phyloP scores from a whole-genome alignment of 768 basidiomycete genomes.

The Lactifluus hygrophoroides region DNA sequence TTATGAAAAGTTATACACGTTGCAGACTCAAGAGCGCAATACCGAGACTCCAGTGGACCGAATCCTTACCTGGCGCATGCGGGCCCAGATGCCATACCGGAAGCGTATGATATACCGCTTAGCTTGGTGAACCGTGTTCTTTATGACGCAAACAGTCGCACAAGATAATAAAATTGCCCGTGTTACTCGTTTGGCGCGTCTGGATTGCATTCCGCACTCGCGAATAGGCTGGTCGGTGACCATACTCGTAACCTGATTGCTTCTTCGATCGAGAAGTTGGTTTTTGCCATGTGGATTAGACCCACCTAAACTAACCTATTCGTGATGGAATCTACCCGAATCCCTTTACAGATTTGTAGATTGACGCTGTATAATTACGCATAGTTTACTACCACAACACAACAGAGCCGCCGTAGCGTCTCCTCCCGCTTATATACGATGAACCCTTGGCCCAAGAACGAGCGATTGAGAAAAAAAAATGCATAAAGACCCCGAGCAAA shows the following conservation, averaged over 20 bases:
- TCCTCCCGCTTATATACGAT: constrained; percentile 8
- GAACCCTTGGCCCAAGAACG: constrained; percentile 4
- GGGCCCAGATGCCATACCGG: constrained; percentile 42
- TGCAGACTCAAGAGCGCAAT: constrained; percentile 49
- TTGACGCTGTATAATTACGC: constrained; percentile 13
- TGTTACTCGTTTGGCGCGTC: not conserved
- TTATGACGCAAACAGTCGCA: constrained; percentile 29
- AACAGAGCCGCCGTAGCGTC: not conserved
- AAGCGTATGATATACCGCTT: constrained; percentile 76
- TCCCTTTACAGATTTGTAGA: constrained; percentile 1
- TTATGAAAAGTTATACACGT: not conserved
- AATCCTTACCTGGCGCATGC: constrained; percentile 45
- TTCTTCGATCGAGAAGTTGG: not conserved
- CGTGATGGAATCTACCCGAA: not conserved
- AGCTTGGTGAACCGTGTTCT: constrained; percentile 71
- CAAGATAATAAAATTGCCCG: not conserved
- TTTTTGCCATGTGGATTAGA: not conserved
- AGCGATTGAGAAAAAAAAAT: constrained; percentile 6
- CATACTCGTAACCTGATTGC: not conserved
- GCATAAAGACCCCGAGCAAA: not conserved
- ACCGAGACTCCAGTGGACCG: constrained; percentile 32
- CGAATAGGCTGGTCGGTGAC: not conserved
- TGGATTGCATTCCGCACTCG: not conserved
- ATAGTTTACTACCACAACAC: constrained; percentile 18
- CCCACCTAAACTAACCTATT: not conserved